Evolutionary conservation across 345 rosid genomes (phyloP).

Genomic region (Eucalyptus regnans): DNA sequence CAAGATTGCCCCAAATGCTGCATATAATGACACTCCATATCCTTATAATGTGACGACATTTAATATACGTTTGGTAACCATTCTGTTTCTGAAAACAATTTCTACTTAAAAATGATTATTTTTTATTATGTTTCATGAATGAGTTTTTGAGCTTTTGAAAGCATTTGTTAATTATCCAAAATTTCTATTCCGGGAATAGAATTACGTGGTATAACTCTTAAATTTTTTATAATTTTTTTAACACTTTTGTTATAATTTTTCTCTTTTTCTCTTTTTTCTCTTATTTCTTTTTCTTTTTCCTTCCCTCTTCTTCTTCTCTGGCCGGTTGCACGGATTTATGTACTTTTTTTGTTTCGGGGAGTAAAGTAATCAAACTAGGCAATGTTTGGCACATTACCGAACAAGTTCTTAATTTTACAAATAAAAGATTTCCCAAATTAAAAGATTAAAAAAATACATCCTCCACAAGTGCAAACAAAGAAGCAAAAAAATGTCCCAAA

Average conservation of each 20-base stretch:
- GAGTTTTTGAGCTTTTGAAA: too few relatives aligned
- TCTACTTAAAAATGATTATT: accelerated
- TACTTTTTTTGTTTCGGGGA: accelerated
- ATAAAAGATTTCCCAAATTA: background rate
- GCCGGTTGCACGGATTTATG: accelerated
- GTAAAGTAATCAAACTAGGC: too few relatives aligned
- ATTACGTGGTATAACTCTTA: accelerated
- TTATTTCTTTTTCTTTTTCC: too few relatives aligned
- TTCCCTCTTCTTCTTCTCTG: too few relatives aligned
- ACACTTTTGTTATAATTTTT: too few relatives aligned
- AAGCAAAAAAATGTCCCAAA: background rate
- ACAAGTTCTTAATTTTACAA: background rate
- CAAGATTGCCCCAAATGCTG: background rate
- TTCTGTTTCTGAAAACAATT: accelerated
- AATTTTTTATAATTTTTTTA: too few relatives aligned
- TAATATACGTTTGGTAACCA: accelerated
- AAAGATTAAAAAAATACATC: background rate
- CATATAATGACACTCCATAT: background rate
- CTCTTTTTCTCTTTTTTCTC: too few relatives aligned
- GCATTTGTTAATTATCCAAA: accelerated
- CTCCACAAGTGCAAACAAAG: background rate
- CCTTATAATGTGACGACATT: background rate
- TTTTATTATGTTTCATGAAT: accelerated
- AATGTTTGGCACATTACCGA: too few relatives aligned
- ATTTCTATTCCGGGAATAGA: accelerated